These are phyloP conservation scores for Eucalyptus sideroxylon DNA, from an alignment of 345 rosid genomes.

Conservation along the genomic window DNA sequence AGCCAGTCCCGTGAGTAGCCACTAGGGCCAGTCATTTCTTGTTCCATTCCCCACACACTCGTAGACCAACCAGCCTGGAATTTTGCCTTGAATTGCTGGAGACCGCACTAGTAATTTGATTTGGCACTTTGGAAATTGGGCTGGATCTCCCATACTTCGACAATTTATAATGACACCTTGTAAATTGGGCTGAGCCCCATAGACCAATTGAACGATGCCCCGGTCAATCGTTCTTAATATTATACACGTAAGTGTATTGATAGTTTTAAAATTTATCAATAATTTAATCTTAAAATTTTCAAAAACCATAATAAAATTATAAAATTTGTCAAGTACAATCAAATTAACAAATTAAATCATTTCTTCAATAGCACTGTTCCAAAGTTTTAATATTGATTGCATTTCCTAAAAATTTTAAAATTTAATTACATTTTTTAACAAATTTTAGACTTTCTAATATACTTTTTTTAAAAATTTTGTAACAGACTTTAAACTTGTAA, in stretches of 20 bases:
- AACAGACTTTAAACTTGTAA: too few relatives aligned
- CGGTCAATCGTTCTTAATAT: not conserved
- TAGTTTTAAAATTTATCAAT: too few relatives aligned
- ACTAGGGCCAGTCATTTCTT: not conserved
- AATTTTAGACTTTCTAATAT: too few relatives aligned
- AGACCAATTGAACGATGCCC: not conserved
- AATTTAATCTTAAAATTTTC: too few relatives aligned
- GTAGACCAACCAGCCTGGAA: not conserved
- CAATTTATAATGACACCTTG: not conserved
- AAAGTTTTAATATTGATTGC: fast-evolving
- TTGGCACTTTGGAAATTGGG: not conserved
- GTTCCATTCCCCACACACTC: not conserved
- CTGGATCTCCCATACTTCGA: not conserved
- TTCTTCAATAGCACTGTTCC: fast-evolving
- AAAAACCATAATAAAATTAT: fast-evolving
- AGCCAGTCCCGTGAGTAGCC: not conserved
- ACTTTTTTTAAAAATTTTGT: too few relatives aligned
- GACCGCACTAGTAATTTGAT: not conserved
- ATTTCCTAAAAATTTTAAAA: too few relatives aligned
- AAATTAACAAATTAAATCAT: too few relatives aligned
- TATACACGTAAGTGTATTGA: fast-evolving
- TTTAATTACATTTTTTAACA: too few relatives aligned
- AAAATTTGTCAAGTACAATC: too few relatives aligned
- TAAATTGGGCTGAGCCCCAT: not conserved
- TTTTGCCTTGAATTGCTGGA: not conserved